Base-by-base conservation (phyloP, 768 basidiomycete species). In the Gyrodon lividus region DNA sequence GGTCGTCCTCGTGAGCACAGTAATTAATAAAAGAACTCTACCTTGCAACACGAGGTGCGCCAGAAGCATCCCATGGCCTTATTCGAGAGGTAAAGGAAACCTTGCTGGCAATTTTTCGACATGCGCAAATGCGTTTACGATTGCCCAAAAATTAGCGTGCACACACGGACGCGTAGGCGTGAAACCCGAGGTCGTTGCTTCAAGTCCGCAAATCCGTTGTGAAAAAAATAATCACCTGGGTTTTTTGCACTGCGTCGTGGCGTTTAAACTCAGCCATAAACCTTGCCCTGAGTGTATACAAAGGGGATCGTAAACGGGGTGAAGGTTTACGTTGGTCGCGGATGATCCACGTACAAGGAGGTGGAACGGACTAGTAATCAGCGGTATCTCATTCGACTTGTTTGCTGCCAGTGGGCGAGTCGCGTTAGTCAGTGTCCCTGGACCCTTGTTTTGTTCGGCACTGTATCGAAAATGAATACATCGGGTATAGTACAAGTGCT, bases 11-110 rank as follows among this genome's bases (percentile, higher is more conserved):
- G 30, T 30, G 24, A 26, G 28, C 39, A 26, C 40, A 43, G 13
- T 44, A 5, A 30, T 39, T 38, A 37, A 43, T 40, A 19, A 30
- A 22, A 44, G 43, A 44, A 44, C 43, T 33, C 31, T 44, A 44
- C 50, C 19, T 48, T 41, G 28, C 34, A 50, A 63, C 65, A 66
- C 56, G 65, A 69, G 65, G 67, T 46, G 47, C 50, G 59, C 62
- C 55, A 66, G 67, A 67, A 65, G 62, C 61, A 30, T 47, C 28
- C 26, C 48, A 42, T 52, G 54, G 54, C 55, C 37, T 51, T 57
- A 48, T 56, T 61, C 64, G 64, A 64, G 51, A 46, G 9, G 26
- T 51, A 66, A 58, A 58, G 61, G 33, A 60, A 20, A 34, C 39
- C 38, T 45, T 35, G 10, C 34, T 42, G 20, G 34, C 26, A 49